Evolutionary conservation across 257 asterid species (phyloP), one percentile per base, ranked within the genome.

Genomic region (Misopates orontium): DNA sequence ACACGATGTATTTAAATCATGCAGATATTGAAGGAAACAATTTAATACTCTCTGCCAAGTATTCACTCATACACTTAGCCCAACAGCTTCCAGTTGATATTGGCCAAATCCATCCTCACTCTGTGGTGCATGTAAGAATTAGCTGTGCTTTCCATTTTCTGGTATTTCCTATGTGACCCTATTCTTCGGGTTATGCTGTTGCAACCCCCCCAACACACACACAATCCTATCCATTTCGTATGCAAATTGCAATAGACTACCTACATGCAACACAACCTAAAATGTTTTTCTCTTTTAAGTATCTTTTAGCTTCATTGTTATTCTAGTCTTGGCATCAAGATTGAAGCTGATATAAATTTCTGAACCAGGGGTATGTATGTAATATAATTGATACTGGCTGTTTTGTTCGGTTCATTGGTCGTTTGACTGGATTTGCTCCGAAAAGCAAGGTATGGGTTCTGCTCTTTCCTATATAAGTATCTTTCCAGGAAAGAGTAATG

Each of bases 361-460:
- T 81, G 23, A 71, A 44, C 77, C 96, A 94, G 99, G 99, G 99
- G 42, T 94, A 90, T 74, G 65, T 94, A 67, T 90, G 97, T 77
- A 94, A 88, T 74, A 75, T 94, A 69, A 94, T 94, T 71, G 99
- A 90, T 55, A 73, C 84, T 58, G 99, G 99, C 57, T 87, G 97
- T 86, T 94, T 94, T 69, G 86, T 94, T 55, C 99, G 99, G 68
- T 94, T 80, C 80, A 57, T 90, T 70, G 97, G 99, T 61, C 95
- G 90, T 40, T 82, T 90, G 78, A 94, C 99, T 75, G 99, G 96
- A 44, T 94, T 94, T 88, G 90, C 95, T 71, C 97, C 99, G 36
- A 94, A 82, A 84, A 76, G 81, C 84, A 94, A 82, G 97, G 97
- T 90, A 83, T 41, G 22, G 24, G 17, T 15, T 20, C 36, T 52